Conservation (phyloP, 441 rosid species). For the Bocquillonia castaneifolia region DNA sequence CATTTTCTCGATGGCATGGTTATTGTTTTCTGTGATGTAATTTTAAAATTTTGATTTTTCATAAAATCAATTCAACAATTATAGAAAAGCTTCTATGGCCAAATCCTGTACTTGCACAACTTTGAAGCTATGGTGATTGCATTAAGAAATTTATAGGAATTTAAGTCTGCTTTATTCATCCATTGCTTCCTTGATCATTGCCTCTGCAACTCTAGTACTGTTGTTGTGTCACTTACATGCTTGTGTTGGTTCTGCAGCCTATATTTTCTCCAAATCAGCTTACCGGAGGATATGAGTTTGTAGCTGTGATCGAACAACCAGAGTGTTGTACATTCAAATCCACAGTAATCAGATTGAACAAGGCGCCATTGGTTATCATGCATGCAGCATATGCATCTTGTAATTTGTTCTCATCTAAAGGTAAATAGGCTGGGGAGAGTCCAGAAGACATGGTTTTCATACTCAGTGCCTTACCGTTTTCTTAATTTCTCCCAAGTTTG, state of each 20-base stretch:
- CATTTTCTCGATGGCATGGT: background rate
- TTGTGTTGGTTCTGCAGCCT: conserved; percentile 53
- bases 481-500: background rate
- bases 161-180: background rate
- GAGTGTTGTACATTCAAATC: conserved; percentile 25
- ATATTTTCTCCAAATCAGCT: conserved; percentile 79
- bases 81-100: background rate
- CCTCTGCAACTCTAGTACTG: background rate
- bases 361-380: background rate
- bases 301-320: conserved; percentile 26
- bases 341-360: background rate
- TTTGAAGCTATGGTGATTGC: background rate
- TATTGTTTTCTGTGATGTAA: too few species aligned
- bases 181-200: background rate
- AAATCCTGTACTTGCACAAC: background rate
- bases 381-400: background rate
- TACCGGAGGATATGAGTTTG: conserved; percentile 71
- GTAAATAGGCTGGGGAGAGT: background rate
- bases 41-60: too few species aligned
- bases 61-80: background rate
- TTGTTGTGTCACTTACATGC: background rate
- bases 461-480: background rate
- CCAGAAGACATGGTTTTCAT: background rate
- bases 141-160: background rate
- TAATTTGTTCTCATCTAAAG: background rate